phyloP scores from a whole-genome alignment of 176 grass and related monocot species.

The Carex scoparia region DNA sequence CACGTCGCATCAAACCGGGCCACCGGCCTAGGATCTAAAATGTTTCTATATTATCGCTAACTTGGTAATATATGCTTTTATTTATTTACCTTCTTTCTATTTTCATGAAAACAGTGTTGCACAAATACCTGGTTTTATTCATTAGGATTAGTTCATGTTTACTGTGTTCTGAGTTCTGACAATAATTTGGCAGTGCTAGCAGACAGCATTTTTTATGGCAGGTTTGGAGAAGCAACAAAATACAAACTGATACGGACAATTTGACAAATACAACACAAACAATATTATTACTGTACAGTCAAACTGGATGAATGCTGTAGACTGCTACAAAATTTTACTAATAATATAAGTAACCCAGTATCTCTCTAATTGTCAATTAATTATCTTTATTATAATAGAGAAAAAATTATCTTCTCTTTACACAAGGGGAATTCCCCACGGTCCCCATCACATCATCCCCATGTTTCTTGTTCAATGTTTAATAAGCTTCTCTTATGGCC shows the following conservation, averaged over 20 bases:
- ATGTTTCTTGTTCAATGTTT: neutral
- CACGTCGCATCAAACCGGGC: neutral
- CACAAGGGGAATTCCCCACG: neutral
- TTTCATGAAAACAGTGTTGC: neutral
- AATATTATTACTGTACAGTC: neutral
- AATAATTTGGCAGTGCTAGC: neutral
- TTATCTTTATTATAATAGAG: no score
- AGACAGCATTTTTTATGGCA: neutral
- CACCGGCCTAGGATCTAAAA: neutral
- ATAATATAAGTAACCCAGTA: neutral
- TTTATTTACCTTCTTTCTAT: neutral
- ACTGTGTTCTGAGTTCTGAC: neutral
- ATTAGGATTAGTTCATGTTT: neutral
- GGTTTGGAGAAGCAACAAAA: neutral
- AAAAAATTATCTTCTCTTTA: neutral
- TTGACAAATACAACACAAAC: neutral
- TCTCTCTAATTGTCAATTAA: neutral
- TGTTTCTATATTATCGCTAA: neutral
- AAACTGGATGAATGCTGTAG: neutral
- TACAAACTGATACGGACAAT: neutral
- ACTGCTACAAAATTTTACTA: neutral
- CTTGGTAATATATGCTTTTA: neutral
- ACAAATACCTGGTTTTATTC: neutral
- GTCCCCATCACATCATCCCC: conserved; percentile 1
- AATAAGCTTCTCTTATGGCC: neutral